Evolutionary conservation across 2,329 filamentous ascomycete genomes (phyloP).

Genomic region (Pseudogymnoascus sp.): DNA sequence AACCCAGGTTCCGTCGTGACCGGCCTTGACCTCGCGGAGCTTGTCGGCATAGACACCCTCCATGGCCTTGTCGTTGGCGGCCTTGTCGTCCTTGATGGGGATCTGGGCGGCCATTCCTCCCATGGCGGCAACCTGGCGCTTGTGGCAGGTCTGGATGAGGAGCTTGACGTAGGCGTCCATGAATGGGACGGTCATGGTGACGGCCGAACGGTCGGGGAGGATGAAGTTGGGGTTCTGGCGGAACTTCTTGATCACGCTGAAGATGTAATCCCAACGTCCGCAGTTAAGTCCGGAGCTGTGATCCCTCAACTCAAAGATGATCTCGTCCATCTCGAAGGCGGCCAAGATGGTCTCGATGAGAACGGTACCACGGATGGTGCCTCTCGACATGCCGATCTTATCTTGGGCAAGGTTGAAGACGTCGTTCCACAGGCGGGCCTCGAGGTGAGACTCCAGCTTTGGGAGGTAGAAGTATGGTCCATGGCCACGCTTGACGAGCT

Average conservation of each 20-base stretch:
- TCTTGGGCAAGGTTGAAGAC: constrained; percentile 95
- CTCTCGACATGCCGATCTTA: constrained; percentile 79
- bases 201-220: constrained; percentile 79
- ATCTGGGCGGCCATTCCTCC: constrained; percentile 98
- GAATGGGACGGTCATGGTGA: constrained; percentile 98
- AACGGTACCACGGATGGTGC: constrained; percentile 90
- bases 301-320: constrained; percentile 97
- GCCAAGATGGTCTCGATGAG: constrained; percentile 97
- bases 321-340: constrained; percentile 99
- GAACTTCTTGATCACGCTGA: constrained; percentile 99
- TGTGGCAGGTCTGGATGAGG: constrained; percentile 96
- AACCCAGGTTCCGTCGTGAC: constrained; percentile 95
- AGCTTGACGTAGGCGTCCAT: constrained; percentile 97
- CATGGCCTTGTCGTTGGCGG: constrained; percentile 92
- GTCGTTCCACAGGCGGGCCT: constrained; percentile 97
- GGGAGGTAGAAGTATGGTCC: constrained; percentile 98
- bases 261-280: constrained; percentile 99
- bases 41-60: constrained; percentile 89
- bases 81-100: constrained; percentile 90
- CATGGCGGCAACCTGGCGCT: constrained; percentile 96
- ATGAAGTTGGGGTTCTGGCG: constrained; percentile 89
- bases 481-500: constrained; percentile 74
- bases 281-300: constrained; percentile 97
- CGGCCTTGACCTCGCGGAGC: constrained; percentile 88
- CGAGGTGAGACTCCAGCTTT: constrained; percentile 97